These are phyloP conservation scores for Cystobasidium onofrii DNA, from an alignment of 768 basidiomycete genomes.

Conservation along the genomic window DNA sequence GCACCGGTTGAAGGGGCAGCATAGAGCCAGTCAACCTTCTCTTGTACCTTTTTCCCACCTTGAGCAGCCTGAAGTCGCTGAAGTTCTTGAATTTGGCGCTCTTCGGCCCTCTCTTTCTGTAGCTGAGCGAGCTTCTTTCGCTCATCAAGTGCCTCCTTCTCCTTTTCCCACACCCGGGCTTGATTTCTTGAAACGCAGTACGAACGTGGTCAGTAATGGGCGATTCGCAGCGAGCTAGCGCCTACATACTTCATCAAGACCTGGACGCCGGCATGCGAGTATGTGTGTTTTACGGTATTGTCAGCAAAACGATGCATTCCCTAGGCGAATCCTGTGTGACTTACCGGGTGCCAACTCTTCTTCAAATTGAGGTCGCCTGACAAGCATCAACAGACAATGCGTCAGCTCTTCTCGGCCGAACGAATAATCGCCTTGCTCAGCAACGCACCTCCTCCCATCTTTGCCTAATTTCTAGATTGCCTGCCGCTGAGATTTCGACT, in stretches of 20 bases:
- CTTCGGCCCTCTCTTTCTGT: constrained; percentile 94
- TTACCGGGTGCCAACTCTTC: constrained; percentile 8
- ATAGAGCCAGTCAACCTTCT: constrained; percentile 99
- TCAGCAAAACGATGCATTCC: neutral
- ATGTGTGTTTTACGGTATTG: neutral
- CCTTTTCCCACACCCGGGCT: constrained; percentile 98
- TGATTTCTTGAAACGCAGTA: constrained; percentile 56
- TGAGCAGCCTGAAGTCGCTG: constrained; percentile 91
- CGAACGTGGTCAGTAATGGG: neutral
- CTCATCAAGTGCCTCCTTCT: constrained; percentile 94
- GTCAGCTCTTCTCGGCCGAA: too few relatives aligned
- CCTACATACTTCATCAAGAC: neutral
- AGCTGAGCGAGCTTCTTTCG: constrained; percentile 97
- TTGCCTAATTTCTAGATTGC: neutral
- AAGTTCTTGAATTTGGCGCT: constrained; percentile 89
- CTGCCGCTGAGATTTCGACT: too few relatives aligned
- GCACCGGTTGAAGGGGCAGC: constrained; percentile 90
- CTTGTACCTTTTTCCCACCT: constrained; percentile 74
- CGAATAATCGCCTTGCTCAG: too few relatives aligned
- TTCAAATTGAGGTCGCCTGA: neutral
- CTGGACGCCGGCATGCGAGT: neutral
- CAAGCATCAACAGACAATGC: neutral
- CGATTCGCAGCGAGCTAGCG: neutral
- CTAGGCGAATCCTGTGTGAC: neutral
- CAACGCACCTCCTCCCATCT: neutral